These are phyloP conservation scores for Carex pumila DNA, from an alignment of 176 grass and related monocot species.

Conservation along the genomic window DNA sequence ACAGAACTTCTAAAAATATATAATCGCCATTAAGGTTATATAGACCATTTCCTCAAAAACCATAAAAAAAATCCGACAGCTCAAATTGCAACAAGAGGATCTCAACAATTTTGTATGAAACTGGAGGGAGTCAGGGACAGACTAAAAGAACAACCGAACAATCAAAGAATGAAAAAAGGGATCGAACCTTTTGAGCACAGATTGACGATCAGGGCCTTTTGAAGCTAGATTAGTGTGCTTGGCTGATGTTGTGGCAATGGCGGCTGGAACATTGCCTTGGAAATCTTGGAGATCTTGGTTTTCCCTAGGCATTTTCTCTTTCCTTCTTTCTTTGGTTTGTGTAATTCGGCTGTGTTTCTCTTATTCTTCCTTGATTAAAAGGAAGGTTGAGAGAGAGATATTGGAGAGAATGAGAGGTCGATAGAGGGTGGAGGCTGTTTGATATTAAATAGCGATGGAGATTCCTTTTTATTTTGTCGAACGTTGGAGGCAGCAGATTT, in stretches of 20 bases:
- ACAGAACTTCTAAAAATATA: not conserved
- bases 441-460: not conserved
- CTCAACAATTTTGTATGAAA: not conserved
- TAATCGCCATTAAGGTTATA: too few species aligned
- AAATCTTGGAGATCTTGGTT: constrained; percentile 63
- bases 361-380: constrained; percentile 5
- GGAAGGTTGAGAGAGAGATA: not conserved
- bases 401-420: not conserved
- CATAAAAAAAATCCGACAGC: not conserved
- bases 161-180: not conserved
- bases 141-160: not conserved
- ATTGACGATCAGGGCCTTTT: constrained; percentile 61
- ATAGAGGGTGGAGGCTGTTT: constrained; percentile 17
- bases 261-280: constrained; percentile 34
- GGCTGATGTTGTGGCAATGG: not conserved
- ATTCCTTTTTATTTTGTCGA: constrained; percentile 10
- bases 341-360: not conserved
- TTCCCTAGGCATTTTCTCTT: constrained; percentile 44
- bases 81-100: not conserved
- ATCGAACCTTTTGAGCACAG: constrained; percentile 51
- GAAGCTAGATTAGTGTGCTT: constrained; percentile 33
- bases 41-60: not conserved
- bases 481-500: constrained; percentile 9
- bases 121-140: not conserved
- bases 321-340: not conserved